A percentile compares a stretch with the other conserved stretches of the same genome.
Conservation (phyloP, 2,329 filamentous ascomycete species). For the Pyrenophora seminiperda region DNA sequence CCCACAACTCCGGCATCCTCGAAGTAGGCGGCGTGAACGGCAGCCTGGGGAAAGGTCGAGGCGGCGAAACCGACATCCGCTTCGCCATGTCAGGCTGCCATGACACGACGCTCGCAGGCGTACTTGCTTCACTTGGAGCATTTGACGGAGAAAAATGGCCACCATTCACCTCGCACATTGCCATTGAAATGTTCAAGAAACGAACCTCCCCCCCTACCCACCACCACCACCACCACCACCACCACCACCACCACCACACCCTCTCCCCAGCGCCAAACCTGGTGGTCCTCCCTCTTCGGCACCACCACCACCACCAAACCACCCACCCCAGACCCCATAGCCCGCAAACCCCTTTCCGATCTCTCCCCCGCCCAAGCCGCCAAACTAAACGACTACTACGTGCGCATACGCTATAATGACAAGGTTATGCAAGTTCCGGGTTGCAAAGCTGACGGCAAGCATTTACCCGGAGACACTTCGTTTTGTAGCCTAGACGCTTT, state of each 20-base stretch:
- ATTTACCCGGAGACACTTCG: constrained; percentile 81
- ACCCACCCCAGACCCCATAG: constrained; percentile 54
- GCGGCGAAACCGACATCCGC: constrained; percentile 63
- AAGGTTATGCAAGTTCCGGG: constrained; percentile 79
- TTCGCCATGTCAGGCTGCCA: constrained; percentile 86
- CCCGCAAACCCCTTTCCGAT: constrained; percentile 63
- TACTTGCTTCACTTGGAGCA: constrained; percentile 78
- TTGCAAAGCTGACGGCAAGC: constrained; percentile 76
- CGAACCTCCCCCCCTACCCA: no score
- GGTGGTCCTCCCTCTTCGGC: constrained; percentile 48
- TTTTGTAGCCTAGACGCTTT: constrained; percentile 95
- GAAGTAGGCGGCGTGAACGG: constrained; percentile 46
- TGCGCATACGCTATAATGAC: constrained; percentile 91
- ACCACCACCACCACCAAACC: constrained; percentile 20
- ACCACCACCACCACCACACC: no score
- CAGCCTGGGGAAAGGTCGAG: constrained; percentile 48
- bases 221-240: no score
- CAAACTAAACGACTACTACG: constrained; percentile 76
- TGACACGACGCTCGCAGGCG: constrained; percentile 86
- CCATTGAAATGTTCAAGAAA: constrained; percentile 83
- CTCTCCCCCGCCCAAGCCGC: constrained; percentile 64
- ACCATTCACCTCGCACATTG: constrained; percentile 89
- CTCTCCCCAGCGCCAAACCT: constrained; percentile 35
- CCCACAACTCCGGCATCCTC: constrained; percentile 48
- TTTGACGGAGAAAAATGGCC: constrained; percentile 80